Base-by-base conservation (phyloP, 2,329 filamentous ascomycete species). In the Graphiopsis chlorocephala region DNA sequence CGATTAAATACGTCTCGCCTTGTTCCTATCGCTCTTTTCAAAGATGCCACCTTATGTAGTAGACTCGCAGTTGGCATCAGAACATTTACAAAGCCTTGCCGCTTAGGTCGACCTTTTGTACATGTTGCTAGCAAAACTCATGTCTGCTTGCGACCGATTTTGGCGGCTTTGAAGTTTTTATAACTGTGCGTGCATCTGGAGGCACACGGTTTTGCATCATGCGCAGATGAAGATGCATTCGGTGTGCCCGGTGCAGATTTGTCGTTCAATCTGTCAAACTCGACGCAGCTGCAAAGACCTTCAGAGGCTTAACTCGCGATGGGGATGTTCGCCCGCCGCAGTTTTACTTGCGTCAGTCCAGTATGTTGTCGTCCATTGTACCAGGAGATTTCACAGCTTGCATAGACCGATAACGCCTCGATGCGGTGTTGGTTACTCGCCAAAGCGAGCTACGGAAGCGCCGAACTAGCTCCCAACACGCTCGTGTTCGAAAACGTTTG, bases 401-500 rank as follows among this genome's bases (percentile, higher is more conserved):
- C n/a, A 12, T 45, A 45, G n/a, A 12, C 10, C 38, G 17, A 45
- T 6, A n/a, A 4, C n/a, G 38, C 38, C 38, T 45, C 38, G 38
- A 20, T 45, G 38, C 23, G n/a, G 38, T 45, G 45, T 50, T 61
- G 58, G 28, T 61, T 26, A 29, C 58, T 28, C 58, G 58, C 31
- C 42, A 25, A 35, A 20, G 42, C 38, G 58, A 61, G 58, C 42
- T 61, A 20, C 58, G 58, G 58, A 61, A 61, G 58, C 20, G 42
- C 58, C 58, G 50, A 50, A 28, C 58, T n/a, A 20, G 58, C 58
- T 61, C 58, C 58, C 58, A 47, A 47, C 31, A 38, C 53, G 53
- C 53, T 38, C 20, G 53, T 35, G 53, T 56, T 31, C 20, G 31
- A 7, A 23, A 38, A 33, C 8, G 6, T 2, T 17, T 20, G 31